These are phyloP conservation scores for Tuber melanosporum DNA, from an alignment of 495 filamentous ascomycete species.

Conservation along the genomic window DNA sequence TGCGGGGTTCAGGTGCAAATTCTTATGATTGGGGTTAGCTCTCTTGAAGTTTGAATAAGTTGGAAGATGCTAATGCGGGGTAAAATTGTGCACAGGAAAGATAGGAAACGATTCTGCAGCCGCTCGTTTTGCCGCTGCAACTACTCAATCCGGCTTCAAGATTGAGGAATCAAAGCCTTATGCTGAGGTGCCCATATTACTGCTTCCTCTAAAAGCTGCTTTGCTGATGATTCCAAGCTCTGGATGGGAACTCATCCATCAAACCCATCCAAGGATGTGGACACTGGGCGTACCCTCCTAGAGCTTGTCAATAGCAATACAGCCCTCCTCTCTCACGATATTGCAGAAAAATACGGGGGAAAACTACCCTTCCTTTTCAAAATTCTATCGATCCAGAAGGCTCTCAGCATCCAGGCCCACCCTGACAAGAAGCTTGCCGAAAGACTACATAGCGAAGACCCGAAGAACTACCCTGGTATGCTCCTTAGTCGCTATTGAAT, in stretches of 20 bases:
- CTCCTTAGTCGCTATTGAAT: background rate
- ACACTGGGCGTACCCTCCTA: conserved; percentile 77
- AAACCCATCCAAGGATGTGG: conserved; percentile 81
- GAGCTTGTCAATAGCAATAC: conserved; percentile 86
- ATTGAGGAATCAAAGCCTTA: conserved; percentile 81
- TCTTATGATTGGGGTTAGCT: conserved; percentile 92
- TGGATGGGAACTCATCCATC: conserved; percentile 99
- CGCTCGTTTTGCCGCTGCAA: conserved; percentile 71
- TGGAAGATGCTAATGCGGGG: conserved; percentile 27
- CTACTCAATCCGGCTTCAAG: conserved; percentile 60
- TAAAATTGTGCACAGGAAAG: conserved; percentile 53
- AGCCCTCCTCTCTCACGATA: conserved; percentile 63
- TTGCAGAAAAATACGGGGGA: conserved; percentile 63
- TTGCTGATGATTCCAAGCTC: conserved; percentile 50
- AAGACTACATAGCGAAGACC: conserved; percentile 72
- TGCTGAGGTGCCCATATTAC: conserved; percentile 59
- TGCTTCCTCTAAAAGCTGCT: background rate
- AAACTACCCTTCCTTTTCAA: conserved; percentile 97
- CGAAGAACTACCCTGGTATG: conserved; percentile 82
- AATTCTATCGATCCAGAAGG: conserved; percentile 87
- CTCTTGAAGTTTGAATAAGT: background rate
- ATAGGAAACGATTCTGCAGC: conserved; percentile 72
- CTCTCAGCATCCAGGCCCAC: conserved; percentile 93
- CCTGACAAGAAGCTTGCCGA: conserved; percentile 97
- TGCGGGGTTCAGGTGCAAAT: conserved; percentile 61